Evolutionary conservation across 208 protist species (phyloP), one percentile per base, ranked within the genome.

Genomic region (Acanthamoeba divionensis): DNA sequence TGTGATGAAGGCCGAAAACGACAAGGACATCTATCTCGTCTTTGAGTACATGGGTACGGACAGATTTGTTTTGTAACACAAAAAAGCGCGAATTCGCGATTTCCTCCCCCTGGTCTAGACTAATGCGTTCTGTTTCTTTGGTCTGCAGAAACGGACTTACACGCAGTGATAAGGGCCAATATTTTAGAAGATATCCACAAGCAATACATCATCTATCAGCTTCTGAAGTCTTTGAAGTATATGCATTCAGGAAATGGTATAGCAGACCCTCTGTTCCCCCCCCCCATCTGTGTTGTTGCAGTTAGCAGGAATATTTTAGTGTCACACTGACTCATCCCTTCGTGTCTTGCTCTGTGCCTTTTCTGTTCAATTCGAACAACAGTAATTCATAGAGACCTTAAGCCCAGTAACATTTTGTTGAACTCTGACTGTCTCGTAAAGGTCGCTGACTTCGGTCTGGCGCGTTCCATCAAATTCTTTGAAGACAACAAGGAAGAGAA

Each of bases 401-500:
- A 90, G 85, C 85, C 85, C 5, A 66, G 47, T 18, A 90, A 90
- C 67, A 75, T 90, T 38, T 66, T 90, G 3, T 66, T 90, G 41
- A 90, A 90, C 41, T 54, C 41, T 38, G 85, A 90, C 48, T 90
- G 85, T 36, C 24, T 90, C 21, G 85, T 90, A 9, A 98, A 98
- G 93, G 95, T 99, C 18, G 97, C 97, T 18, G 98, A 99, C 92
- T 99, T 99, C 95, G 98, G 98, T 31, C 94, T 99, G 33, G 98
- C 98, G 18, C 94, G 98, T 2, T 97, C 95, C 6, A 97, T 99
- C 88, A 90, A 97, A 33, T 93, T 94, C n/a, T 90, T 97, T 8
- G 97, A 98, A 85, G 94, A 96, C n/a, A 95, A 98, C 66, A 96
- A 98, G 73, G 73, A 83, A 18, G 73, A 83, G 24, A 83, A 88